phyloP scores from a whole-genome alignment of 1,284 basidiomycete genomes.

The Sanghuangporus baumii region DNA sequence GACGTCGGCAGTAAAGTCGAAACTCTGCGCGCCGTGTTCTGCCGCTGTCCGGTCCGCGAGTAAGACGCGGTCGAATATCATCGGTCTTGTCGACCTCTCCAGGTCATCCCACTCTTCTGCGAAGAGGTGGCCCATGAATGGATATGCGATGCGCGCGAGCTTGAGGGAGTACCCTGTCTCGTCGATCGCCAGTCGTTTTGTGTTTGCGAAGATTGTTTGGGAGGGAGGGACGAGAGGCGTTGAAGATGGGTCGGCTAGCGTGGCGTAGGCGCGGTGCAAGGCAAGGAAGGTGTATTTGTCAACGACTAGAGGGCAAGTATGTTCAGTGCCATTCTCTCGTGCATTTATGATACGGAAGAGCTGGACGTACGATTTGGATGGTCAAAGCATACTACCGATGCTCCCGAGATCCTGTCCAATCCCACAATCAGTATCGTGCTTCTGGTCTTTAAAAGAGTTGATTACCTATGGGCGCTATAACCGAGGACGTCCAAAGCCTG shows the following conservation, averaged over 20 bases:
- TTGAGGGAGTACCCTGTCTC: slow-evolving; percentile 58
- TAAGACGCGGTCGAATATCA: slow-evolving; percentile 69
- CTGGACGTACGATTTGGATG: slow-evolving; percentile 15
- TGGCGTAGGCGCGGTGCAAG: slow-evolving; percentile 73
- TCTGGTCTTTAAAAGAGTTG: not conserved
- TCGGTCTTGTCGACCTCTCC: slow-evolving; percentile 58
- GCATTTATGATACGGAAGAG: not conserved
- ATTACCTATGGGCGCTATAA: slow-evolving; percentile 32
- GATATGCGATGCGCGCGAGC: slow-evolving; percentile 65
- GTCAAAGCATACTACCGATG: slow-evolving; percentile 12
- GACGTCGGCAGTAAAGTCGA: slow-evolving; percentile 7
- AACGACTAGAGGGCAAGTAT: slow-evolving; percentile 25
- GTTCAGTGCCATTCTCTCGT: not conserved
- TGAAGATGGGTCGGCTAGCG: slow-evolving; percentile 49
- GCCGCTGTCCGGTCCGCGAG: slow-evolving; percentile 72
- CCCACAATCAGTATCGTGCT: not conserved
- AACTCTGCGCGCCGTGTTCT: slow-evolving; percentile 35
- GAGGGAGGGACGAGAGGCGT: slow-evolving; percentile 58
- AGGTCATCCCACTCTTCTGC: slow-evolving; percentile 74
- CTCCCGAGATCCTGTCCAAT: slow-evolving; percentile 3
- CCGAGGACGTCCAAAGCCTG: slow-evolving; percentile 51
- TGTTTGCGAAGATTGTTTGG: slow-evolving; percentile 68
- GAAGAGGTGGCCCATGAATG: slow-evolving; percentile 62
- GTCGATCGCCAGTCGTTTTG: slow-evolving; percentile 48
- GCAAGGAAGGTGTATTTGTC: slow-evolving; percentile 74